Conservation (phyloP, 768 basidiomycete species). For the Lactifluus piperatus region DNA sequence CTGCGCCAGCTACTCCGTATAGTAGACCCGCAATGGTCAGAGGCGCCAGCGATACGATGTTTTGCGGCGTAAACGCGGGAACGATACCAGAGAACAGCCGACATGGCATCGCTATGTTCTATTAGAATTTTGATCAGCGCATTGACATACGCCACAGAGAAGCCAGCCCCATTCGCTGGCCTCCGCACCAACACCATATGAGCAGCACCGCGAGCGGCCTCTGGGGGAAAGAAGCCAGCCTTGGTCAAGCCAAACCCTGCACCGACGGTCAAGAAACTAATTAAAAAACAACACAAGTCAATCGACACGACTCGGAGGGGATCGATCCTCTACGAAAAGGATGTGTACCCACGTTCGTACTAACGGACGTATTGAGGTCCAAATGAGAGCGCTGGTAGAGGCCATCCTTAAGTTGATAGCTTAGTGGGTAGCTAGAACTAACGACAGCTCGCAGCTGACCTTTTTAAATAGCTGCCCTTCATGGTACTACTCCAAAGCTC, state of each 20-base stretch:
- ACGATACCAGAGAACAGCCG: slow-evolving; percentile 68
- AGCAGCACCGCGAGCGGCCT: slow-evolving; percentile 50
- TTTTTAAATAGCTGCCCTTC: neutral
- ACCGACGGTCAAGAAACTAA: slow-evolving; percentile 45
- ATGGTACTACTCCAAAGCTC: neutral
- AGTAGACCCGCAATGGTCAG: slow-evolving; percentile 50
- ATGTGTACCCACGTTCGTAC: slow-evolving; percentile 3
- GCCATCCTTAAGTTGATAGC: neutral
- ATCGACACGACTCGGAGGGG: too few relatives aligned
- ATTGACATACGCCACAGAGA: neutral
- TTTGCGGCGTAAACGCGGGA: slow-evolving; percentile 51
- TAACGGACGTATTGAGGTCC: slow-evolving; percentile 1
- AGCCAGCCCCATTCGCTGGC: neutral
- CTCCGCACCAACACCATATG: slow-evolving; percentile 46
- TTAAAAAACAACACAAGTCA: neutral
- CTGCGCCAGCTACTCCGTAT: slow-evolving; percentile 49
- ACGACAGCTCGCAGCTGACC: neutral
- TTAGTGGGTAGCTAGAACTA: too few relatives aligned
- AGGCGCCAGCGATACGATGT: slow-evolving; percentile 49
- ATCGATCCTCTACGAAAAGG: neutral
- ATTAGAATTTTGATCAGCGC: neutral
- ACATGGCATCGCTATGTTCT: slow-evolving; percentile 52
- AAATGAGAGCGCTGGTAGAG: slow-evolving; percentile 1
- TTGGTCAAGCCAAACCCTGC: slow-evolving; percentile 53
- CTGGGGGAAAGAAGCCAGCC: slow-evolving; percentile 47